Percentiles rank a stretch among this genome's conserved stretches.
Evolutionary conservation across 2,329 filamentous ascomycete species (phyloP).

Genomic region (Penicillium sp.): DNA sequence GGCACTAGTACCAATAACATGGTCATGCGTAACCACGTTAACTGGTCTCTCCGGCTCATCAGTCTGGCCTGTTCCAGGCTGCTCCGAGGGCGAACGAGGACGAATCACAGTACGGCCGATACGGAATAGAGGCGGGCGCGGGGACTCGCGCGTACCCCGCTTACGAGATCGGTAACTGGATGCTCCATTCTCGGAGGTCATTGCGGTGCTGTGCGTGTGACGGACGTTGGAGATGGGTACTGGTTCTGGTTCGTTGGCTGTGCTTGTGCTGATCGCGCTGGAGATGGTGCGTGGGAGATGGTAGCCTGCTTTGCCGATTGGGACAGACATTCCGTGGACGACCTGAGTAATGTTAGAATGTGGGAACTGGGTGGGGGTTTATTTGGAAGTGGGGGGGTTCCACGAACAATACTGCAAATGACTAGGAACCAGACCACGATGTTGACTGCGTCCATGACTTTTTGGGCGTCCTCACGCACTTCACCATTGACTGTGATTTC

Average conservation of each 20-base stretch:
- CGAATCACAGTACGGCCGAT: slow-evolving; percentile 28
- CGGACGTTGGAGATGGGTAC: slow-evolving; percentile 27
- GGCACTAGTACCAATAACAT: neutral
- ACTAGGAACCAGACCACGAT: slow-evolving; percentile 84
- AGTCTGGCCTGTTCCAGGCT: slow-evolving; percentile 20
- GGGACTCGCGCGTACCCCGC: slow-evolving; percentile 17
- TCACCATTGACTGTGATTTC: slow-evolving; percentile 58
- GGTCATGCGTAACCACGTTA: slow-evolving; percentile 23
- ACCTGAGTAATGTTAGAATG: slow-evolving; percentile 46
- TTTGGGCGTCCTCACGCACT: slow-evolving; percentile 62
- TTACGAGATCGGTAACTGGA: slow-evolving; percentile 26
- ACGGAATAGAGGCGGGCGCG: slow-evolving; percentile 25
- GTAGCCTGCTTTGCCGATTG: slow-evolving; percentile 55
- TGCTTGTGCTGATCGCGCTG: slow-evolving; percentile 43
- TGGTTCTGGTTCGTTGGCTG: slow-evolving; percentile 28
- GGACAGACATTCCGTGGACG: slow-evolving; percentile 79
- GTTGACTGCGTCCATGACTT: slow-evolving; percentile 63
- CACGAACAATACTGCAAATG: slow-evolving; percentile 71
- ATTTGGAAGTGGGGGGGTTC: neutral
- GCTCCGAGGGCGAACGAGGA: slow-evolving; percentile 14
- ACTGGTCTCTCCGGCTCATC: slow-evolving; percentile 37
- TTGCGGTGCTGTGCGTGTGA: slow-evolving; percentile 37
- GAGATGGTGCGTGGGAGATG: slow-evolving; percentile 48
- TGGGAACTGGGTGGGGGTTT: neutral
- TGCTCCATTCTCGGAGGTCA: slow-evolving; percentile 11